Percentiles rank a stretch among this genome's conserved stretches.
These are phyloP conservation scores for Babesia microti DNA, from an alignment of 169 alveolate genomes.

Conservation along the genomic window DNA sequence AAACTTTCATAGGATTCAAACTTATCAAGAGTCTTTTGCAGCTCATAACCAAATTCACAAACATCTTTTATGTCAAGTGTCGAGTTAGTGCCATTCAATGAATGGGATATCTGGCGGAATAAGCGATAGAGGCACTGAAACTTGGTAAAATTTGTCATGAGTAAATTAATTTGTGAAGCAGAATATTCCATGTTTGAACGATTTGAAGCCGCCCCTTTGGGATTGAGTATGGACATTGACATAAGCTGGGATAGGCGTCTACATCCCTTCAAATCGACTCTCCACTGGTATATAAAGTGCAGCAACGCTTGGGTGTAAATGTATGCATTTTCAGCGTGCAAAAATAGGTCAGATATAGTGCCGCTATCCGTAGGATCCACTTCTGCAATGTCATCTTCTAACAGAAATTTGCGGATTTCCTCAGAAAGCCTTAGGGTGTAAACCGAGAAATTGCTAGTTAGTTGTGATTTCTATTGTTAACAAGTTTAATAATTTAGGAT, in stretches of 20 bases:
- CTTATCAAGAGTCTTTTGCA: constrained; percentile 27
- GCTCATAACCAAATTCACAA: constrained; percentile 37
- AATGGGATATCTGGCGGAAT: too few relatives aligned
- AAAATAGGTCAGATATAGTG: constrained; percentile 57
- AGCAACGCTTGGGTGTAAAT: constrained; percentile 77
- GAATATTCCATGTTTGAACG: constrained; percentile 28
- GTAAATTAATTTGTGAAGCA: constrained; percentile 41
- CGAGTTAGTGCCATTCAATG: neutral
- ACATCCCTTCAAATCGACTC: constrained; percentile 73
- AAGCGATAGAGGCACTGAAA: too few relatives aligned
- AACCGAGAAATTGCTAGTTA: constrained; percentile 77
- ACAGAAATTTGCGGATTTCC: constrained; percentile 65
- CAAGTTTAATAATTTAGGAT: too few relatives aligned
- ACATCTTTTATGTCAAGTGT: constrained; percentile 30
- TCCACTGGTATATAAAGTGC: constrained; percentile 71
- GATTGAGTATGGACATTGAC: constrained; percentile 30
- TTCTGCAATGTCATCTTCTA: constrained; percentile 64
- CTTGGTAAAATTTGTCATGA: constrained; percentile 40
- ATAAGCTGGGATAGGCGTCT: constrained; percentile 74
- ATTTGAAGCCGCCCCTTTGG: constrained; percentile 10
- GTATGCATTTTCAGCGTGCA: constrained; percentile 77
- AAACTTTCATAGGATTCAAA: constrained; percentile 41
- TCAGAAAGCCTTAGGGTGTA: constrained; percentile 76
- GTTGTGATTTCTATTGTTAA: constrained; percentile 46
- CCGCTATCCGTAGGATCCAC: constrained; percentile 46